Conservation (phyloP, 148 eudicot species). For the Heliosperma pusillum region DNA sequence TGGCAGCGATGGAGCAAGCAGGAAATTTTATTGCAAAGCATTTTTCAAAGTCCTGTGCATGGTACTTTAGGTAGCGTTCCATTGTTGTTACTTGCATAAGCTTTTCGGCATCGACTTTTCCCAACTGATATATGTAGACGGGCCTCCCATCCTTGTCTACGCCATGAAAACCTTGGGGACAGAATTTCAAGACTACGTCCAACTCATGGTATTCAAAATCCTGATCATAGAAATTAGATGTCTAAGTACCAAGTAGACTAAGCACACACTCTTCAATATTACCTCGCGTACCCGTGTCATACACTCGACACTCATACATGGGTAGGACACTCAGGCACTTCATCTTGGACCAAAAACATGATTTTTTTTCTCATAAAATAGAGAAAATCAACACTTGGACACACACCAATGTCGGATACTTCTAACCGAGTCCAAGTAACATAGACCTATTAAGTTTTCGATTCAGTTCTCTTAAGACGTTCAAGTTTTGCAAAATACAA, state of each 20-base stretch:
- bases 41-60: conserved; percentile 79
- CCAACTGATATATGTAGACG: conserved; percentile 70
- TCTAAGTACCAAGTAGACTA: neutral
- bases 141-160: conserved; percentile 94
- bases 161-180: conserved; percentile 87
- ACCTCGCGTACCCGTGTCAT: no score
- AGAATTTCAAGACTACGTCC: conserved; percentile 61
- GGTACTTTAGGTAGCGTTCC: conserved; percentile 73
- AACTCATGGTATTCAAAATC: conserved; percentile 75
- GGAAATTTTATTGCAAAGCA: conserved; percentile 67
- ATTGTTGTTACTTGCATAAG: conserved; percentile 75
- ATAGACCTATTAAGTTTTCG: no score
- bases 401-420: no score
- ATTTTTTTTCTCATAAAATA: no score
- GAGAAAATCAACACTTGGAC: no score
- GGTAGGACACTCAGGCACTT: no score
- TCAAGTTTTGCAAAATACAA: no score
- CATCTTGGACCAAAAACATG: no score
- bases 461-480: no score
- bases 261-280: no score
- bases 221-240: conserved; percentile 28
- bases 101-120: conserved; percentile 66
- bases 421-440: no score
- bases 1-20: conserved; percentile 83
- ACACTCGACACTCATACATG: no score